Evolutionary conservation across 768 basidiomycete genomes (phyloP).

Genomic region (Podaxis pistillaris): DNA sequence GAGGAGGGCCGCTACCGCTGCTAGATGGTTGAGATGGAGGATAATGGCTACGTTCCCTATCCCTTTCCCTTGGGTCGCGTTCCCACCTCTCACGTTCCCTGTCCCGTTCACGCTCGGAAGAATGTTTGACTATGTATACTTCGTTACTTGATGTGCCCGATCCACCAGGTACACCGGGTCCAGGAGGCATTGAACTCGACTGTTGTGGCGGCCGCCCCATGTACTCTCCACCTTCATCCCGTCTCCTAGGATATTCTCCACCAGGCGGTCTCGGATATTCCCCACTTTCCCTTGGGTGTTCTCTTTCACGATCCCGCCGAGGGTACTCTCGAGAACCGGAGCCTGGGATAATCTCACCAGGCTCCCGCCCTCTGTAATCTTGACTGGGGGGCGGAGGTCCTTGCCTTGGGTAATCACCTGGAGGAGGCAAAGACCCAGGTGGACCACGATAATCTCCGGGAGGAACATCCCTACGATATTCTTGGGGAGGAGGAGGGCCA

Average conservation of each 20-base stretch:
- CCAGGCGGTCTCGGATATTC: conserved; percentile 8
- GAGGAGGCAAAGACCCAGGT: conserved; percentile 12
- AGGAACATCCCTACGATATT: conserved; percentile 6
- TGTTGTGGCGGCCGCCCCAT: not conserved
- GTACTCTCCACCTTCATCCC: conserved; percentile 10
- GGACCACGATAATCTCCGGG: conserved; percentile 11
- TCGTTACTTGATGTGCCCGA: not conserved
- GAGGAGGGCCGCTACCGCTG: not conserved
- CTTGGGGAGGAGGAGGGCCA: conserved; percentile 1
- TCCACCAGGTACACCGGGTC: conserved; percentile 10
- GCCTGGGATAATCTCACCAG: conserved; percentile 8
- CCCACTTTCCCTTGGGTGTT: conserved; percentile 10
- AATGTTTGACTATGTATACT: conserved; percentile 1
- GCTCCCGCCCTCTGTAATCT: conserved; percentile 10
- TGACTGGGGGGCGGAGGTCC: conserved; percentile 4
- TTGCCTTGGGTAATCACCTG: conserved; percentile 8
- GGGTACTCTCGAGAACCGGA: conserved; percentile 6
- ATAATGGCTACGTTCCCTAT: conserved; percentile 14
- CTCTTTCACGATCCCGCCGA: conserved; percentile 10
- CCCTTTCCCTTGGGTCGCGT: conserved; percentile 14
- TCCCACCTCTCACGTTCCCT: conserved; percentile 17
- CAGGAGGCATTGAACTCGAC: conserved; percentile 2
- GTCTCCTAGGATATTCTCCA: conserved; percentile 10
- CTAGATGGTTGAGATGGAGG: not conserved
- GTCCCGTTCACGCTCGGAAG: conserved; percentile 15